Conservation (phyloP, 331 rosid genomes). For the Acacia pycnantha region DNA sequence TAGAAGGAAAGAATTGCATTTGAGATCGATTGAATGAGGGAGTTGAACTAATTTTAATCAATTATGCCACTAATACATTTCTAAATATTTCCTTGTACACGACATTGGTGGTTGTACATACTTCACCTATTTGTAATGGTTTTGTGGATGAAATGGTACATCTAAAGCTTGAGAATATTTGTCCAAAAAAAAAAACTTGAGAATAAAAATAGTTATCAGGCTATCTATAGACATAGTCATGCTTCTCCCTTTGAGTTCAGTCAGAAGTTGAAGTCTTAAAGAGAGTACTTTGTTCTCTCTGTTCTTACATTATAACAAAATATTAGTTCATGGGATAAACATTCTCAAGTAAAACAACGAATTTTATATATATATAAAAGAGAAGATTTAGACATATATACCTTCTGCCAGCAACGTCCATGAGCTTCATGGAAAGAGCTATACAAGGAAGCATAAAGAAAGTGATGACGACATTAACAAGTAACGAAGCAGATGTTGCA, state of each 20-base stretch:
- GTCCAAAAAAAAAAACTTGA: too few relatives aligned
- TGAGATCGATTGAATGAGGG: too few relatives aligned
- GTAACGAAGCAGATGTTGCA: conserved; percentile 48
- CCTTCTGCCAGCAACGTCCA: conserved; percentile 76
- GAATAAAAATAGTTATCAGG: neutral
- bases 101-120: too few relatives aligned
- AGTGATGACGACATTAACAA: conserved; percentile 50
- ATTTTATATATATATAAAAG: neutral
- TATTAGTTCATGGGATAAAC: neutral
- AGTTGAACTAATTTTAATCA: too few relatives aligned
- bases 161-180: neutral
- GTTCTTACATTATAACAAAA: neutral
- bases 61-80: too few relatives aligned
- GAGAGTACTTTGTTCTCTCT: neutral
- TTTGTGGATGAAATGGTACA: neutral
- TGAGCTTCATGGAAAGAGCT: conserved; percentile 58
- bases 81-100: too few relatives aligned
- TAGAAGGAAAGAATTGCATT: too few relatives aligned
- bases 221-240: neutral
- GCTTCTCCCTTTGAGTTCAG: neutral
- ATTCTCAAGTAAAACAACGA: neutral
- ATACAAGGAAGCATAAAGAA: conserved; percentile 74
- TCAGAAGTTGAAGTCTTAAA: neutral
- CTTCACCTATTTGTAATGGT: neutral
- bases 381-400: conserved; percentile 26